Conservation (phyloP, 2,329 filamentous ascomycete genomes). For the Nemania sp. region DNA sequence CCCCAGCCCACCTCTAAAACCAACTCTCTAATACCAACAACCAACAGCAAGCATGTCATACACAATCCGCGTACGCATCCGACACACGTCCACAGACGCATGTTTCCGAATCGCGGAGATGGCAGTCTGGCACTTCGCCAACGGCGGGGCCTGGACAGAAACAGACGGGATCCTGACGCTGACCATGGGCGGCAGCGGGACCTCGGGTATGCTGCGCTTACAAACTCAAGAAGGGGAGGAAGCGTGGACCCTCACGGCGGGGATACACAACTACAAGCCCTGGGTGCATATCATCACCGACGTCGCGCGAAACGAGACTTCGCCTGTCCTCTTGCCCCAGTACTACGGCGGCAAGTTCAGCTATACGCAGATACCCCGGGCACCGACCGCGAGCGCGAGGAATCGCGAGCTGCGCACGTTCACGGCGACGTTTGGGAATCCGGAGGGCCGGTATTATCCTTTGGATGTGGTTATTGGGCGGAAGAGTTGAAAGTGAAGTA, state of each 20-base stretch:
- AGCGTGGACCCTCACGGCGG: slow-evolving; percentile 3
- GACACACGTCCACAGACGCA: not conserved
- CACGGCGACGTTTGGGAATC: not conserved
- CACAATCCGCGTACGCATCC: not conserved
- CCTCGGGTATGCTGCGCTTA: slow-evolving; percentile 9
- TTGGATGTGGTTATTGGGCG: slow-evolving; percentile 4
- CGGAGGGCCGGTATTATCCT: not conserved
- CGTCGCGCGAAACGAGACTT: not conserved
- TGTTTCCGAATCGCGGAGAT: slow-evolving; percentile 6
- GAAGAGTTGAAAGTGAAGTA: too few relatives aligned
- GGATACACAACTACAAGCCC: slow-evolving; percentile 10
- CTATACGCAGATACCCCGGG: not conserved
- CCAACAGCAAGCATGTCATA: slow-evolving; percentile 9
- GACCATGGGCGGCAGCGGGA: slow-evolving; percentile 15
- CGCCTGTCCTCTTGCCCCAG: slow-evolving; percentile 3
- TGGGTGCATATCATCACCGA: slow-evolving; percentile 11
- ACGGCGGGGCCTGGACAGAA: slow-evolving; percentile 6
- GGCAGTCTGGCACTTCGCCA: slow-evolving; percentile 13
- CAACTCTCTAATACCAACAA: too few relatives aligned
- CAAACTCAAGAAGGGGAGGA: slow-evolving; percentile 1
- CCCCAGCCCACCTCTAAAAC: too few relatives aligned
- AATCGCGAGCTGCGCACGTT: not conserved
- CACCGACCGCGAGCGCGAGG: not conserved
- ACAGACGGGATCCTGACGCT: not conserved
- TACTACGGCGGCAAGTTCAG: slow-evolving; percentile 14